Conservation (phyloP, 2,329 filamentous ascomycete species). For the Nigrospora oryzae region DNA sequence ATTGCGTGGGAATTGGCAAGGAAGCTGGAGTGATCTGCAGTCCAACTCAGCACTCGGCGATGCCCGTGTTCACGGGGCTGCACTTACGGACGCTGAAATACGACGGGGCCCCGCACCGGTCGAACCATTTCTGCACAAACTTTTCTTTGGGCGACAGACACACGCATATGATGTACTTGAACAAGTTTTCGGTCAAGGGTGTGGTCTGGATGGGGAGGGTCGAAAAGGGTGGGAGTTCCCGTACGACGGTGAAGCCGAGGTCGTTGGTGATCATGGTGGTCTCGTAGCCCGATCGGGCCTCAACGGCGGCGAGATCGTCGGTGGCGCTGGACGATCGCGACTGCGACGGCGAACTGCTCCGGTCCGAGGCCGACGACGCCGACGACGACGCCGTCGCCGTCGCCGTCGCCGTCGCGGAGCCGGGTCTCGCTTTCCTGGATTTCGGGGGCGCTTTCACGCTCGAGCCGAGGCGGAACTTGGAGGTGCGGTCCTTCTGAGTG, state of each 20-base stretch:
- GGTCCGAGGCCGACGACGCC: neutral
- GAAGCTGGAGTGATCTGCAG: slow-evolving; percentile 20
- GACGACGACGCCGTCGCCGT: neutral
- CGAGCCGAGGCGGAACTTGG: slow-evolving; percentile 18
- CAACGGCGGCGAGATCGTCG: neutral
- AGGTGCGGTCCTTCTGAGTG: slow-evolving; percentile 22
- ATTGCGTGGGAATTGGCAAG: slow-evolving; percentile 22
- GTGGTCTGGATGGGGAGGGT: slow-evolving; percentile 22
- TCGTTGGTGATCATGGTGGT: slow-evolving; percentile 18
- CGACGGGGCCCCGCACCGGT: slow-evolving; percentile 19
- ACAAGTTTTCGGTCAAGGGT: slow-evolving; percentile 19
- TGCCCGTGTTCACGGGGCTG: neutral
- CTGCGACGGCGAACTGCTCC: neutral
- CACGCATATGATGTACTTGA: slow-evolving; percentile 23
- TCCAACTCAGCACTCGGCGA: neutral
- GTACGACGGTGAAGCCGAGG: slow-evolving; percentile 19
- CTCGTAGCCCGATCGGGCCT: slow-evolving; percentile 4
- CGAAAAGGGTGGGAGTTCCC: slow-evolving; percentile 20
- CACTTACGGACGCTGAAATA: slow-evolving; percentile 22
- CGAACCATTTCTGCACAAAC: slow-evolving; percentile 21
- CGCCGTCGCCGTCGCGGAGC: neutral
- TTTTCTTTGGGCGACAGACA: slow-evolving; percentile 21
- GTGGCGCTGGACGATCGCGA: neutral
- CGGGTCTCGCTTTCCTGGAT: neutral
- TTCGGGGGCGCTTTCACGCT: slow-evolving; percentile 9